A percentile compares a stretch with the other conserved stretches of the same genome.
phyloP scores from a whole-genome alignment of 768 basidiomycete species.

The Leucosporidium scottii region DNA sequence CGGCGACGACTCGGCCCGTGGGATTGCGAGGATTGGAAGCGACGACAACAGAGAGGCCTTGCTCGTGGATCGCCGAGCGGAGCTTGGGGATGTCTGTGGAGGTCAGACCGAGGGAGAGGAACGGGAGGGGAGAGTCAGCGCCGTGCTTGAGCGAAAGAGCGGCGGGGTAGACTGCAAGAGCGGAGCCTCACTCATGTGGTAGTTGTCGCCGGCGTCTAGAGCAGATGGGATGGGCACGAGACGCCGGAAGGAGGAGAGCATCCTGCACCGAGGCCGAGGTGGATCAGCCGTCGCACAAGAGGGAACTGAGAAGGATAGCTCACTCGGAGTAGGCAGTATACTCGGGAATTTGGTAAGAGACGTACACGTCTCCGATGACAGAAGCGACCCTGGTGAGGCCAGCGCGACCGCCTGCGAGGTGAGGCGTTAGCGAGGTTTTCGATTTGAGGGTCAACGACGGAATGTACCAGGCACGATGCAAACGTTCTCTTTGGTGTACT shows the following conservation, averaged over 20 bases:
- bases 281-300: neutral
- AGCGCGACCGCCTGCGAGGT: constrained; percentile 41
- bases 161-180: neutral
- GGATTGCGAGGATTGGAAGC: constrained; percentile 89
- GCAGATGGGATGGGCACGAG: constrained; percentile 33
- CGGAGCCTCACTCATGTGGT: constrained; percentile 16
- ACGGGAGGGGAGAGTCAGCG: too few relatives aligned
- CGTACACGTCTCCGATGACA: constrained; percentile 56
- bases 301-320: neutral
- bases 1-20: constrained; percentile 65
- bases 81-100: constrained; percentile 66
- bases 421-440: neutral
- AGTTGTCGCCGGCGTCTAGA: constrained; percentile 23
- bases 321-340: neutral
- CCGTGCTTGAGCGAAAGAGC: too few relatives aligned
- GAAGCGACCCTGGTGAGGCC: constrained; percentile 86
- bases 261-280: neutral
- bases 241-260: neutral
- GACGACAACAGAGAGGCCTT: constrained; percentile 13
- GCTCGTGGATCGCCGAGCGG: constrained; percentile 37
- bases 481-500: constrained; percentile 82
- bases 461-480: constrained; percentile 64
- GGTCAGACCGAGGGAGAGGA: too few relatives aligned
- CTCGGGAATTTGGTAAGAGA: constrained; percentile 60
- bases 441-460: constrained; percentile 49